Evolutionary conservation across 2,329 filamentous ascomycete genomes (phyloP).

Genomic region (Gaeumannomyces sp.): DNA sequence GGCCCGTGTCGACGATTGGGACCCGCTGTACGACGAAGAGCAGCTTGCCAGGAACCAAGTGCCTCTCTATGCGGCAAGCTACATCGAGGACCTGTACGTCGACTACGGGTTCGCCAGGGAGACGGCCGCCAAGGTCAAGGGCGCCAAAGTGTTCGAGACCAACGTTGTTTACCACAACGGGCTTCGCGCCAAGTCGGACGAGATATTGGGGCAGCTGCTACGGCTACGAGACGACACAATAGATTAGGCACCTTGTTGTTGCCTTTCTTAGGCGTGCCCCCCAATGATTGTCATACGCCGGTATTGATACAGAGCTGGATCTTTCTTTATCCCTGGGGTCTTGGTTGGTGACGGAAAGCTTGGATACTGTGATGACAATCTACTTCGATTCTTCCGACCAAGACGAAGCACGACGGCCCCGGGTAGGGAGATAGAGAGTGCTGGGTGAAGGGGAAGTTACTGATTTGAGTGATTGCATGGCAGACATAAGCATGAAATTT

Average conservation of each 20-base stretch:
- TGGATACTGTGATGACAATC: no score
- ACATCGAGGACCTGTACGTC: conserved; percentile 88
- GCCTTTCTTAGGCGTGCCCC: no score
- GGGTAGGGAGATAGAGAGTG: no score
- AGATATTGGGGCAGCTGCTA: conserved; percentile 72
- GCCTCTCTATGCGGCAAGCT: conserved; percentile 79
- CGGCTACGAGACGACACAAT: conserved; percentile 64
- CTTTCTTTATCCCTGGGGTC: no score
- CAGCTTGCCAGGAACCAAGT: conserved; percentile 72
- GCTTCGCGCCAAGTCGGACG: conserved; percentile 63
- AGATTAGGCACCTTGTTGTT: conserved; percentile 32
- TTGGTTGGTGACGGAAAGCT: no score
- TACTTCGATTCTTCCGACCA: no score
- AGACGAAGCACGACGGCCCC: no score
- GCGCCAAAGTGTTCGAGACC: conserved; percentile 75
- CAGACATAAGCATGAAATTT: no score
- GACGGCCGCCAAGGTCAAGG: conserved; percentile 68
- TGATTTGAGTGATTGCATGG: no score
- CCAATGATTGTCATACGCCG: no score
- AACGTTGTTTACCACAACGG: conserved; percentile 87
- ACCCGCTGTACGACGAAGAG: conserved; percentile 66
- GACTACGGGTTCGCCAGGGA: conserved; percentile 67
- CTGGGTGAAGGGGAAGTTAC: no score
- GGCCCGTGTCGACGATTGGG: conserved; percentile 65
- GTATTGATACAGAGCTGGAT: no score